Evolutionary conservation across 768 basidiomycete genomes (phyloP), one percentile per base, ranked within the genome.

Genomic region (Coprinopsis sp.): DNA sequence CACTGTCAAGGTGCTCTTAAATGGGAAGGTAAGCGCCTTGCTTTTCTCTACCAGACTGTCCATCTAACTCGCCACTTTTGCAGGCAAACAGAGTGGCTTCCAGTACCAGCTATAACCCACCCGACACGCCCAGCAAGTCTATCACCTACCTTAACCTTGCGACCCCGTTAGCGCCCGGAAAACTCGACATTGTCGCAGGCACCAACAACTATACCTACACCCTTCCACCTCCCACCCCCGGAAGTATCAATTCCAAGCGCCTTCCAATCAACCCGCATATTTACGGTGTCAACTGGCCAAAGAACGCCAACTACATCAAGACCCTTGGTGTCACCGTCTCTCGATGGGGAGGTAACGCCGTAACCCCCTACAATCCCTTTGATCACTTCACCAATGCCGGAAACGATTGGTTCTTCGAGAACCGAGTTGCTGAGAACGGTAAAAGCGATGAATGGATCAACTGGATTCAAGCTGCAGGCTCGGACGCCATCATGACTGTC

Each of bases 231-330:
- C 5, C n/a, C 18, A 24, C 18, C 11, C n/a, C 21, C 33, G 13
- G 27, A 2, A 34, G 11, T 37, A 12, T 42, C 14, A 12, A n/a
- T 33, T 11, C 72, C 69, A 40, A 64, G 73, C 51, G 68, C 69
- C 31, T 64, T 22, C 54, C 68, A n/a, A 79, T 79, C 52, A 71
- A 66, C 46, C 70, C 74, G 1, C 58, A 61, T 33, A 68, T 78
- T 36, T 79, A 79, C 47, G 77, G 77, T 37, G 72, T 78, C 49
- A 78, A 78, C 58, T 79, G 75, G 66, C 77, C 77, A 1, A 67
- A 74, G 0, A 64, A 57, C 41, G 69, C 70, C 7, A 55, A 59
- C 40, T 77, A 76, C 55, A 70, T 79, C 49, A 53, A 72, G 30
- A 62, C 71, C 45, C 63, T 78, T 16, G 77, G 77, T 41, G 64